Evolutionary conservation across 2,329 filamentous ascomycete species (phyloP).

Genomic region (Bipolaris bicolor): DNA sequence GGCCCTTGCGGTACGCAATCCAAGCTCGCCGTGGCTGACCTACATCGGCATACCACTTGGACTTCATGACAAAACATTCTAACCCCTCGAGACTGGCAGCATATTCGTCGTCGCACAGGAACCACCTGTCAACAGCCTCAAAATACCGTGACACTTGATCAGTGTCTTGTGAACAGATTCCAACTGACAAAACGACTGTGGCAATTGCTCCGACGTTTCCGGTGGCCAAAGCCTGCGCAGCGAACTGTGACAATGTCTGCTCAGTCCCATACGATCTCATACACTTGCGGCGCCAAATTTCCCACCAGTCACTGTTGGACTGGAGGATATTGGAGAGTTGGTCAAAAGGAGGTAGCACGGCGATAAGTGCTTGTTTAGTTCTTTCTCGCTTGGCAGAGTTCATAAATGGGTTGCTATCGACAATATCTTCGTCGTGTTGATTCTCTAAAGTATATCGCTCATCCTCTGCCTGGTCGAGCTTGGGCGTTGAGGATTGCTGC

Average conservation of each 20-base stretch:
- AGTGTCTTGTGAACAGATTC: slow-evolving; percentile 49
- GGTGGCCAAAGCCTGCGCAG: slow-evolving; percentile 53
- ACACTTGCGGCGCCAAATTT: slow-evolving; percentile 51
- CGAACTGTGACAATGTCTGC: slow-evolving; percentile 50
- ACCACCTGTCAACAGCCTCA: slow-evolving; percentile 54
- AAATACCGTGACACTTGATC: slow-evolving; percentile 57
- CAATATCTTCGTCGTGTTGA: slow-evolving; percentile 38
- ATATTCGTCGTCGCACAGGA: slow-evolving; percentile 58
- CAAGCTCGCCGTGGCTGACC: slow-evolving; percentile 63
- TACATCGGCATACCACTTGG: slow-evolving; percentile 61
- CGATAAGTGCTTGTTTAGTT: slow-evolving; percentile 45
- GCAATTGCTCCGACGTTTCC: slow-evolving; percentile 50
- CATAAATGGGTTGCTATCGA: slow-evolving; percentile 22
- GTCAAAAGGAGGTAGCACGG: slow-evolving; percentile 44
- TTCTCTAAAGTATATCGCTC: slow-evolving; percentile 41
- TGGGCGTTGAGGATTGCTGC: slow-evolving; percentile 27
- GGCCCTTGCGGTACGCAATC: slow-evolving; percentile 58
- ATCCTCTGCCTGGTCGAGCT: slow-evolving; percentile 13
- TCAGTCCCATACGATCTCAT: slow-evolving; percentile 50
- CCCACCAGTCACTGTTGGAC: slow-evolving; percentile 52
- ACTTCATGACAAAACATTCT: slow-evolving; percentile 59
- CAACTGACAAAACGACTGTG: slow-evolving; percentile 47
- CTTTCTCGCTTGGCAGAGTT: slow-evolving; percentile 44
- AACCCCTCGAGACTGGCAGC: slow-evolving; percentile 59
- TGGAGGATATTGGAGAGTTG: slow-evolving; percentile 43